Evolutionary conservation across 2,329 filamentous ascomycete species (phyloP), one percentile per base, ranked within the genome.

Genomic region (Trichoderma koningii): DNA sequence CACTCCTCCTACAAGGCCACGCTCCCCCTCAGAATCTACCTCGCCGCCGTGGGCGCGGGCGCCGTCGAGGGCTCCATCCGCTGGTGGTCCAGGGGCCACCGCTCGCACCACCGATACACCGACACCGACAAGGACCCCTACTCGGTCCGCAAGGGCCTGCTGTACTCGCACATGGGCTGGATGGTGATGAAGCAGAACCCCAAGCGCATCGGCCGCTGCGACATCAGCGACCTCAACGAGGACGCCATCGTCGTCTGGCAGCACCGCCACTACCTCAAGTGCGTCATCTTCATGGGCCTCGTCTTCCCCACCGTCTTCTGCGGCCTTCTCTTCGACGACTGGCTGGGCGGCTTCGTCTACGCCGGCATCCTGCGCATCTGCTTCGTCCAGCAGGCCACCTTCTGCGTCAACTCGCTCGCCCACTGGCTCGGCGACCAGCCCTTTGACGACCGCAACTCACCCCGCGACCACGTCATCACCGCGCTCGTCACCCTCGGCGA

Each of bases 161-260:
- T 92, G 70, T 94, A 93, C 85, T 92, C 87, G 17, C 75, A 79
- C 80, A 82, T 96, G 65, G 92, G 92, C 73, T 96, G 92, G 92
- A 95, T 96, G 91, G 79, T 96, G 73, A 88, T 96, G 85, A 94
- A 94, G 84, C 92, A 96, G 81, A 94, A 96, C 82, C 91, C 91
- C 69, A 94, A 94, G 85, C 85, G 89, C 68, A 91, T 92, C 73
- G 92, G 92, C 73, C 90, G 92, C 68, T 93, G 91, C 77, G 92
- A 96, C 72, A 95, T 96, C 73, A 89, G 89, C 72, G 92, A 96
- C 73, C 82, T 96, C 71, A 95, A 95, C 80, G 90, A 94, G 76
- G 91, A 95, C 74, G 83, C 89, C 56, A 86, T 96, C 66, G 92
- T 96, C 50, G 85, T 93, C 71, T 95, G 89, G 89, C 92, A 96